phyloP scores from a whole-genome alignment of 2,329 filamentous ascomycete species.

The Fusarium concolor region DNA sequence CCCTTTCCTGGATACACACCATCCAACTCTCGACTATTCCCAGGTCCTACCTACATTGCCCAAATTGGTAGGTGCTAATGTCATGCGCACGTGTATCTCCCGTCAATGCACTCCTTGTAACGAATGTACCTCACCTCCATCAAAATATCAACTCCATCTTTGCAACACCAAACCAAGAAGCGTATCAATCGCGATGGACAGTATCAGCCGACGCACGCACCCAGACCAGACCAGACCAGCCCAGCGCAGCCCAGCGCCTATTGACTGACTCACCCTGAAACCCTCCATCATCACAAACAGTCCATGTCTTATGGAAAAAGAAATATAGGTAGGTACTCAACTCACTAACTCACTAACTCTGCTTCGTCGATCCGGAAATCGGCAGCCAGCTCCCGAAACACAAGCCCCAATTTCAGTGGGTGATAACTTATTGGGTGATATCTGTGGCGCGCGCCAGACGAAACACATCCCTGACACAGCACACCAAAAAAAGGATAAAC shows the following conservation, averaged over 20 bases:
- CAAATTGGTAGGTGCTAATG: constrained; percentile 40
- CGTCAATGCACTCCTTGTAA: neutral
- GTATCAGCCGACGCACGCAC: constrained; percentile 2
- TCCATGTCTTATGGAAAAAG: constrained; percentile 1
- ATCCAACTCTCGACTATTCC: constrained; percentile 4
- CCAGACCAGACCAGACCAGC: too few species aligned
- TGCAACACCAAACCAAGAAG: constrained; percentile 1
- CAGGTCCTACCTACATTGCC: constrained; percentile 9
- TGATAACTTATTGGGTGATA: constrained; percentile 15
- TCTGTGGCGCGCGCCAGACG: constrained; percentile 45
- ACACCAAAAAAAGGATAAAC: constrained; percentile 16
- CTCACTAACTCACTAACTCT: neutral
- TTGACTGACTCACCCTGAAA: constrained; percentile 29
- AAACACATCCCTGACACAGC: constrained; percentile 39
- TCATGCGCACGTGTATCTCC: constrained; percentile 39
- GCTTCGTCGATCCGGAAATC: constrained; percentile 34
- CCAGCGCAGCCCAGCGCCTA: constrained; percentile 5
- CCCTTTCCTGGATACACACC: neutral
- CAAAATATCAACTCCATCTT: neutral
- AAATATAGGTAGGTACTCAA: neutral
- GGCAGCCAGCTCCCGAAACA: constrained; percentile 31
- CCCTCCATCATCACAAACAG: constrained; percentile 15
- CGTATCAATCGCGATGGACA: neutral
- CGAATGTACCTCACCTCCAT: neutral
- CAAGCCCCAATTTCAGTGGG: constrained; percentile 5